Conservation (phyloP, 352 stramenopile genomes). For the Globisporangium sylvaticum region DNA sequence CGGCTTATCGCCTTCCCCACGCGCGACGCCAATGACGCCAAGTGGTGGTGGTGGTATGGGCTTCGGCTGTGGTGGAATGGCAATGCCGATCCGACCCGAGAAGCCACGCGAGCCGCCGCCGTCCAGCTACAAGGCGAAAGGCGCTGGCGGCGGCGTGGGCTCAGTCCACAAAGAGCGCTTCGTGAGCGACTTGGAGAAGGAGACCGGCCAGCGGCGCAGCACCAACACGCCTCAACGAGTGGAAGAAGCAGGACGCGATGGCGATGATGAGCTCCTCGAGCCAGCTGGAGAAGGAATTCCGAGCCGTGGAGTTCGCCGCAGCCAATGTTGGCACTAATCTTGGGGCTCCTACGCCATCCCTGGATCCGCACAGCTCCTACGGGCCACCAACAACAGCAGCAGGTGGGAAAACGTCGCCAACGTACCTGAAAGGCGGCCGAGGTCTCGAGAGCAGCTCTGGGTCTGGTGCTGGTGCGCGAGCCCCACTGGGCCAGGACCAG, state of each 20-base stretch:
- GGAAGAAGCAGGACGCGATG: constrained; percentile 25
- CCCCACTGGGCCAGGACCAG: constrained; percentile 28
- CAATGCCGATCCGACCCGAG: constrained; percentile 51
- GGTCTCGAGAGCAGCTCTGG: neutral
- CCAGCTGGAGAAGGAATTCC: constrained; percentile 51
- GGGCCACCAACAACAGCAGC: constrained; percentile 11
- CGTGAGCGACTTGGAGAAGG: constrained; percentile 64
- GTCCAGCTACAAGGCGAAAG: constrained; percentile 1
- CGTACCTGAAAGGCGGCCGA: constrained; percentile 7
- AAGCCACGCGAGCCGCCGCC: constrained; percentile 29
- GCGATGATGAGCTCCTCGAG: constrained; percentile 21
- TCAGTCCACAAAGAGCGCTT: constrained; percentile 65
- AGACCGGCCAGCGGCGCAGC: constrained; percentile 60
- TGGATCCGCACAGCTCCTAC: neutral
- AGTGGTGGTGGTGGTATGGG: neutral
- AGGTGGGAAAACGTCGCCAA: constrained; percentile 9
- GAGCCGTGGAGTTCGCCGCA: constrained; percentile 20
- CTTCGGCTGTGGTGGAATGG: constrained; percentile 1
- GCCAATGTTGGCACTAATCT: neutral
- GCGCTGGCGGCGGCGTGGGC: constrained; percentile 12
- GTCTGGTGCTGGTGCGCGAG: neutral
- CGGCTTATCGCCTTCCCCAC: constrained; percentile 7
- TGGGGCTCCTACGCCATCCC: neutral
- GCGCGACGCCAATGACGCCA: constrained; percentile 10
- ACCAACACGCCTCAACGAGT: constrained; percentile 28